Base-by-base conservation (phyloP, 2,329 filamentous ascomycete genomes). In the Penicillium brevicompactum region DNA sequence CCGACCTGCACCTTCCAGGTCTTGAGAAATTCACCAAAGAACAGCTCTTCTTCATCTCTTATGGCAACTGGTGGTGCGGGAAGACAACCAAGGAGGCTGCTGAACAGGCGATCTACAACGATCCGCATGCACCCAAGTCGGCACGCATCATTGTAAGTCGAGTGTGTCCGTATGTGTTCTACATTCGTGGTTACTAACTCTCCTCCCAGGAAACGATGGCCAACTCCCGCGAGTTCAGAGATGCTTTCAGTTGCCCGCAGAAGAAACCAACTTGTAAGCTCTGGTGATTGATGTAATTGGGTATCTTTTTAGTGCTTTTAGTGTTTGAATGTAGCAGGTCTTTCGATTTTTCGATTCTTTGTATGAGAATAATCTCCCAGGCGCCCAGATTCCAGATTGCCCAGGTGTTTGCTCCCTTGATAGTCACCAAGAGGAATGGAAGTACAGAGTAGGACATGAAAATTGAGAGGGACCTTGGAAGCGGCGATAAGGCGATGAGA, bases 241-340 rank as follows among this genome's bases (percentile, higher is more conserved):
- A 89, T 69, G 84, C 83, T 9, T 91, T 90, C 70, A 76, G 83
- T 45, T 91, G 88, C 67, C 79, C 83, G 14, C 76, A 75, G 2
- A 87, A 85, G 74, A 80, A 89, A 68, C 87, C 87, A 0, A 83
- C 80, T 31, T 91, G 87, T 69, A 83, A 90, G 72, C 73, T 91
- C 54, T 90, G 87, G 87, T 91, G 80, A 64, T 30, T 49, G 34
- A 4, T 11, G 5, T 27, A 31, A 18, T 30, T 8, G 43, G 38
- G 24, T 40, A 21, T 45, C 27, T 31, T 44, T 11, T 24, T 10
- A 43, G 37, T 50, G 24, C n/a, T 34, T 27, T 27, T 27, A 27
- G 5, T 8, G 24, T 27, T 27, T 27, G 24, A 27, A 27, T 8
- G 24, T 8, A 27, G 24, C 24, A 27, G 24, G 4, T 27, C 24